Percentiles rank a stretch among this genome's conserved stretches.
phyloP scores from a whole-genome alignment of 768 basidiomycete species.

The Antrodiella citrinella region DNA sequence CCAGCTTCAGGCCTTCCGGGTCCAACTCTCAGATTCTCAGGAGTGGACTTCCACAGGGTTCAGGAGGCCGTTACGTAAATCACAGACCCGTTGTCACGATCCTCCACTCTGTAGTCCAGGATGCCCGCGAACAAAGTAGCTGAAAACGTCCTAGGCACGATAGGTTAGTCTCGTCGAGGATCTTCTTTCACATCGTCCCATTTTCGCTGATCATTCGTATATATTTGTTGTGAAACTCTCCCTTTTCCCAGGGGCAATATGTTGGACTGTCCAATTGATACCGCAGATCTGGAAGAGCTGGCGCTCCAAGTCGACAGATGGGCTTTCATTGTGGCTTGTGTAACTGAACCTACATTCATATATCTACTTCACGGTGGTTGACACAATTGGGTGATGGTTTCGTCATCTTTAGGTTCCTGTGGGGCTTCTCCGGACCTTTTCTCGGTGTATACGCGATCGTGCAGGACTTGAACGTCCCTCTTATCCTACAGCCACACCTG shows the following conservation, averaged over 20 bases:
- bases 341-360: too few species aligned
- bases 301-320: constrained; percentile 56
- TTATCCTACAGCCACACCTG: constrained; percentile 60
- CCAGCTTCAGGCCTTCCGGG: too few species aligned
- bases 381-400: too few species aligned
- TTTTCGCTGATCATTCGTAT: neutral
- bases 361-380: too few species aligned
- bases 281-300: constrained; percentile 73
- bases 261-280: constrained; percentile 59
- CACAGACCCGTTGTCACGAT: too few species aligned
- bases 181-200: constrained; percentile 11
- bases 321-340: constrained; percentile 64
- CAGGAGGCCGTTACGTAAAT: too few species aligned
- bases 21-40: too few species aligned
- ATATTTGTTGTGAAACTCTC: neutral
- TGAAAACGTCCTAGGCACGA: constrained; percentile 19
- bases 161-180: constrained; percentile 11
- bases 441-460: constrained; percentile 63
- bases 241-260: constrained; percentile 43
- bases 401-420: constrained; percentile 53
- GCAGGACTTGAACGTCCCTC: constrained; percentile 61
- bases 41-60: too few species aligned
- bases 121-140: constrained; percentile 18
- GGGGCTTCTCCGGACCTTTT: constrained; percentile 52
- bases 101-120: too few species aligned